Evolutionary conservation across 2,329 filamentous ascomycete species (phyloP).

Genomic region (Knoxdaviesia capensis): DNA sequence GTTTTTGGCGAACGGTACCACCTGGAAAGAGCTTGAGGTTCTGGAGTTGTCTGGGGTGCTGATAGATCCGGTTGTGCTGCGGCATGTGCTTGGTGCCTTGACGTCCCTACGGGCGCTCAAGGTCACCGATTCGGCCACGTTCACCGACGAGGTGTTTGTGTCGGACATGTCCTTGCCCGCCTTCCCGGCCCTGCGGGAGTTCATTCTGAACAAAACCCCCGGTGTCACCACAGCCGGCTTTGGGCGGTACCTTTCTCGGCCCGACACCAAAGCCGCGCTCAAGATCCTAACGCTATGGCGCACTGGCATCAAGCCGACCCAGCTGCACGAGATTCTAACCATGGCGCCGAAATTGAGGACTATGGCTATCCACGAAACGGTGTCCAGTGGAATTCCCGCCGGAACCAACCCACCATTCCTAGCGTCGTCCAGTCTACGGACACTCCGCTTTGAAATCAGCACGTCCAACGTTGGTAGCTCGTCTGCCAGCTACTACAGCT

Average conservation of each 20-base stretch:
- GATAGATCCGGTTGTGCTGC: conserved; percentile 49
- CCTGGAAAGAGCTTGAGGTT: conserved; percentile 54
- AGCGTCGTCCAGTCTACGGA: conserved; percentile 45
- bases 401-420: conserved; percentile 35
- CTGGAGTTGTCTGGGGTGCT: conserved; percentile 49
- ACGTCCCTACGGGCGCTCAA: conserved; percentile 52
- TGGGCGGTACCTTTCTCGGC: conserved; percentile 41
- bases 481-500: conserved; percentile 55
- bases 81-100: conserved; percentile 50
- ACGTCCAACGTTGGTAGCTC: conserved; percentile 33
- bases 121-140: conserved; percentile 44
- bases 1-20: conserved; percentile 38
- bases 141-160: conserved; percentile 62
- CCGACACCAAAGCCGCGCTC: conserved; percentile 38
- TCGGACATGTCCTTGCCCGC: conserved; percentile 43
- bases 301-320: conserved; percentile 46
- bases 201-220: conserved; percentile 53
- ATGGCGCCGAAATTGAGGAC: conserved; percentile 36
- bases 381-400: conserved; percentile 27
- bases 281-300: conserved; percentile 48
- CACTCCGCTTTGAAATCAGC: conserved; percentile 69
- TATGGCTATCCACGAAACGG: conserved; percentile 30
- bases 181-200: conserved; percentile 54
- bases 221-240: conserved; percentile 55
- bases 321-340: conserved; percentile 39